Percentiles rank a stretch among this genome's conserved stretches.
These are phyloP conservation scores for Drechslera avenae DNA, from an alignment of 2,329 filamentous ascomycete species.

Conservation along the genomic window DNA sequence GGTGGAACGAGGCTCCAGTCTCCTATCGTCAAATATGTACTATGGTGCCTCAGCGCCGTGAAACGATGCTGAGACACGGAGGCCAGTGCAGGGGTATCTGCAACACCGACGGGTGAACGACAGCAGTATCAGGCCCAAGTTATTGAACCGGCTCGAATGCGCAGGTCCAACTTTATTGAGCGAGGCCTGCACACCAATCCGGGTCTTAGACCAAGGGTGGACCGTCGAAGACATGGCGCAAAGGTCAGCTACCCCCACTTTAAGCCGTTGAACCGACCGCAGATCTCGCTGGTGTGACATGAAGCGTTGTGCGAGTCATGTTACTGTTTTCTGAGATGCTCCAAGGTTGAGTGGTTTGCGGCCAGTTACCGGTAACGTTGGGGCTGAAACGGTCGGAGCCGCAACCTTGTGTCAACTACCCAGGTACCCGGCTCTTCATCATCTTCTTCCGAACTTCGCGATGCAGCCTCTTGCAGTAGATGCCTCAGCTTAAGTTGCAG, in stretches of 20 bases:
- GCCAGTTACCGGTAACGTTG: neutral
- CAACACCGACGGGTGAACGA: conserved; percentile 24
- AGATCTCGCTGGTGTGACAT: conserved; percentile 2
- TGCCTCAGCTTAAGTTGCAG: conserved; percentile 24
- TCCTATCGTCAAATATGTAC: conserved; percentile 9
- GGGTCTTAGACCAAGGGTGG: no score
- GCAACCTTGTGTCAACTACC: conserved; percentile 11
- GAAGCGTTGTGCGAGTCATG: conserved; percentile 1
- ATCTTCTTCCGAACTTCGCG: conserved; percentile 5
- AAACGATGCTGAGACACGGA: conserved; percentile 44
- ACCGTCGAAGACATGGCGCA: no score
- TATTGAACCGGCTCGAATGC: neutral
- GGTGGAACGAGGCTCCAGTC: neutral
- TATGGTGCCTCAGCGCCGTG: conserved; percentile 24
- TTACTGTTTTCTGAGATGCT: neutral
- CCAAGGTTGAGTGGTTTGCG: neutral
- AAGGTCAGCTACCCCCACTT: neutral
- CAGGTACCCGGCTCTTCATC: neutral
- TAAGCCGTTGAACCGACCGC: neutral
- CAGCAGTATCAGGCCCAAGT: conserved; percentile 9
- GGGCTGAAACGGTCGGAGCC: conserved; percentile 15
- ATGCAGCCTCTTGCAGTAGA: conserved; percentile 17
- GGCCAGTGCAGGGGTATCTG: conserved; percentile 25
- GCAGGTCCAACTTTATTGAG: no score
- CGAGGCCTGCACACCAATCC: no score